Percentiles rank a stretch among this genome's conserved stretches.
These are phyloP conservation scores for Leishmania arabica DNA, from an alignment of 208 protist genomes.

Conservation along the genomic window DNA sequence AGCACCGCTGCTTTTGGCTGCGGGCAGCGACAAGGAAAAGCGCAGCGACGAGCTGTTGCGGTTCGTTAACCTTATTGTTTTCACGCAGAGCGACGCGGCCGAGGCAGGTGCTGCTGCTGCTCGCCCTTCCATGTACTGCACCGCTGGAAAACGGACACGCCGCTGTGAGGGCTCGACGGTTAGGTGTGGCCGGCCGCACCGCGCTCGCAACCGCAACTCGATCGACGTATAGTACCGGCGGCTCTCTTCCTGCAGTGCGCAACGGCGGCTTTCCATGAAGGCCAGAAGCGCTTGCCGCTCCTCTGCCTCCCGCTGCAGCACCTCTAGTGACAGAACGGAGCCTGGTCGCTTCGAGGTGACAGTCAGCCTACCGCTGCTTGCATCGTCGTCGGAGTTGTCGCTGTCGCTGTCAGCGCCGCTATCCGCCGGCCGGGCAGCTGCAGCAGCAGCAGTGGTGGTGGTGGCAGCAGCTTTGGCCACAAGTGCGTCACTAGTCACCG, in stretches of 20 bases:
- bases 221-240: slow-evolving; percentile 73
- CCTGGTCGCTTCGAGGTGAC: slow-evolving; percentile 4
- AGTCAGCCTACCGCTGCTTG: background rate
- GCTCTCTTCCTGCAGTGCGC: slow-evolving; percentile 50
- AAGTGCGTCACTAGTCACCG: slow-evolving; percentile 7
- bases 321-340: slow-evolving; percentile 38
- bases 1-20: background rate
- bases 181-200: slow-evolving; percentile 70
- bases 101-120: background rate
- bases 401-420: background rate
- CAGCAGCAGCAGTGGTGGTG: background rate
- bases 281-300: slow-evolving; percentile 65
- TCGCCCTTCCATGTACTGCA: slow-evolving; percentile 20
- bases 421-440: slow-evolving; percentile 1
- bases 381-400: slow-evolving; percentile 16
- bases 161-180: slow-evolving; percentile 69
- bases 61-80: slow-evolving; percentile 80
- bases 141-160: slow-evolving; percentile 45
- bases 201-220: slow-evolving; percentile 78
- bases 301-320: slow-evolving; percentile 61
- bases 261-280: slow-evolving; percentile 58
- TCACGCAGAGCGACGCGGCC: slow-evolving; percentile 34
- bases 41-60: slow-evolving; percentile 70
- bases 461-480: background rate
- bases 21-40: slow-evolving; percentile 52